Evolutionary conservation across 169 alveolate genomes (phyloP).

Genomic region (Babesia divergens): DNA sequence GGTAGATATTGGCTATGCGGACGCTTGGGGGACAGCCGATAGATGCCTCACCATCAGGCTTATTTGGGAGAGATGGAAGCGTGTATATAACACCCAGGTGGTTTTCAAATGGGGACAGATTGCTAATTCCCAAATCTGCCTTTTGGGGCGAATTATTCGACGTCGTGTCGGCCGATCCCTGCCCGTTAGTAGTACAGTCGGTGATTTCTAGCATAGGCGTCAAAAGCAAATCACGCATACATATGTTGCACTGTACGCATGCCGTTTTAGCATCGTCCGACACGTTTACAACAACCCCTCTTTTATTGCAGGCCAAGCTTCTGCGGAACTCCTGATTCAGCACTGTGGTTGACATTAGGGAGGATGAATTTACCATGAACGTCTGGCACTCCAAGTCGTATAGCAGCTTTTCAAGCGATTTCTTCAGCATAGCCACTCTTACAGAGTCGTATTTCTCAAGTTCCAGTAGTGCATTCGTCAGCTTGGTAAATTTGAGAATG

Average conservation of each 20-base stretch:
- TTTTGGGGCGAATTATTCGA: neutral
- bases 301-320: conserved; percentile 20
- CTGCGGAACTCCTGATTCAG: conserved; percentile 31
- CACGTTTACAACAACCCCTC: conserved; percentile 27
- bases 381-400: conserved; percentile 46
- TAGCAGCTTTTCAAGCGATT: conserved; percentile 17
- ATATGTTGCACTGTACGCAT: conserved; percentile 13
- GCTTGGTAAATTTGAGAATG: conserved; percentile 29
- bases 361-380: conserved; percentile 26
- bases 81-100: conserved; percentile 32
- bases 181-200: neutral
- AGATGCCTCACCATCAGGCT: neutral
- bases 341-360: conserved; percentile 28
- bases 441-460: conserved; percentile 31
- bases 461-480: conserved; percentile 27
- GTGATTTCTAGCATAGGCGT: neutral
- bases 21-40: neutral
- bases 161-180: neutral
- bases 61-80: neutral
- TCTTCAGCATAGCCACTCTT: conserved; percentile 1
- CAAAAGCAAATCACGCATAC: conserved; percentile 6
- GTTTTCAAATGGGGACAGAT: conserved; percentile 40
- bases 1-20: conserved; percentile 6
- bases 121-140: neutral
- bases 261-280: conserved; percentile 1